Percentiles rank a stretch among this genome's conserved stretches.
These are phyloP conservation scores for Geosmithia flava DNA, from an alignment of 2,329 filamentous ascomycete species.

Conservation along the genomic window DNA sequence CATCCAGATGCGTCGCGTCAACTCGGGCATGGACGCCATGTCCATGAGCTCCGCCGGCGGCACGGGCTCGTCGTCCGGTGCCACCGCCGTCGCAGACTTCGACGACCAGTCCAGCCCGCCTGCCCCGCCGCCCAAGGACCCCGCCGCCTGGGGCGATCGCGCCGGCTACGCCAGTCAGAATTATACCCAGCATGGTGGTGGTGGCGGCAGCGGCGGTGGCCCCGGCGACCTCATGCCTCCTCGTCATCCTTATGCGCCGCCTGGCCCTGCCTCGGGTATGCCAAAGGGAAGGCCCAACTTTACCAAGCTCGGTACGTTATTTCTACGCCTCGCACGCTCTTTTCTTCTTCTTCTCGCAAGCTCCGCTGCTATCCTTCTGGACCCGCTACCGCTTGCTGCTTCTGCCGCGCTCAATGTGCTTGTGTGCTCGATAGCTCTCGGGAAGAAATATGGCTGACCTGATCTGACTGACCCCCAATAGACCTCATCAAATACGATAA, in stretches of 20 bases:
- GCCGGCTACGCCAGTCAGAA: constrained; percentile 48
- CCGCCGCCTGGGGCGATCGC: constrained; percentile 32
- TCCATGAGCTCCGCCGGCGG: constrained; percentile 53
- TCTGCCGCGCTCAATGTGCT: too few relatives aligned
- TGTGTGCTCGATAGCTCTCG: too few relatives aligned
- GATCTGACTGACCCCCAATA: constrained; percentile 20
- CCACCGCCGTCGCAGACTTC: constrained; percentile 20
- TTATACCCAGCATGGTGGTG: constrained; percentile 28
- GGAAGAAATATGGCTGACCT: background rate
- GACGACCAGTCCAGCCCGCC: constrained; percentile 39
- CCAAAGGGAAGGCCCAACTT: constrained; percentile 79
- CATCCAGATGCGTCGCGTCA: constrained; percentile 69
- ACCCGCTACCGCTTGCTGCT: too few relatives aligned
- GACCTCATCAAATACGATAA: constrained; percentile 99
- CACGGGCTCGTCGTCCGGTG: constrained; percentile 18
- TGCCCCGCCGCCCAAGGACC: constrained; percentile 64
- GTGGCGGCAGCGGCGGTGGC: constrained; percentile 30
- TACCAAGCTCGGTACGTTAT: constrained; percentile 72
- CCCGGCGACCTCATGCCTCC: constrained; percentile 69
- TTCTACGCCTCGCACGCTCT: background rate
- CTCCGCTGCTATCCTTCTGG: too few relatives aligned
- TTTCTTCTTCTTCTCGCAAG: background rate
- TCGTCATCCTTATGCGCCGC: constrained; percentile 63
- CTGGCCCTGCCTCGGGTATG: constrained; percentile 49
- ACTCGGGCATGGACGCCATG: constrained; percentile 40